Conservation (phyloP, 257 asterid species). For the Nicotiana tomentosiformis region DNA sequence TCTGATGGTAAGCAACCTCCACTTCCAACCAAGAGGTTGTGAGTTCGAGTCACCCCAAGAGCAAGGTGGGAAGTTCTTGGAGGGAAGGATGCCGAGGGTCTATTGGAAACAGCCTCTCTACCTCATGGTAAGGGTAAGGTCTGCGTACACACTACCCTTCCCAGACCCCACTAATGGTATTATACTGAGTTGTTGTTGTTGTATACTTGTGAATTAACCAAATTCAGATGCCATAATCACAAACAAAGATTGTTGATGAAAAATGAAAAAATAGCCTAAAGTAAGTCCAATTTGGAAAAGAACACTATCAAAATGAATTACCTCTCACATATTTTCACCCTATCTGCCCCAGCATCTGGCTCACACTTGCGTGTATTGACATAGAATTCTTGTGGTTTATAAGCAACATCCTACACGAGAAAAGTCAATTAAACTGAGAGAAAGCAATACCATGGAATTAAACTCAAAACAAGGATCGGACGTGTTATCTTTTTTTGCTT, state of each 20-base stretch:
- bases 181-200: no score
- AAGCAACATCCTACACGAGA: slow-evolving; percentile 69
- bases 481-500: neutral
- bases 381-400: slow-evolving; percentile 80
- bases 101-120: no score
- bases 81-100: no score
- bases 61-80: no score
- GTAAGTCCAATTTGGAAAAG: slow-evolving; percentile 7
- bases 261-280: neutral
- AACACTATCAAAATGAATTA: slow-evolving; percentile 20
- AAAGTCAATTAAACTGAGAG: slow-evolving; percentile 4
- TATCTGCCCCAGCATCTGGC: slow-evolving; percentile 69
- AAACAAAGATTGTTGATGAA: neutral
- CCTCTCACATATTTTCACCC: slow-evolving; percentile 88
- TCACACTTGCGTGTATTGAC: slow-evolving; percentile 85
- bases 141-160: no score
- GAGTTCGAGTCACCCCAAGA: no score
- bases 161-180: no score
- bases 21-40: no score
- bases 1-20: no score
- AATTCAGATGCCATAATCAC: slow-evolving; percentile 1
- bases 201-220: neutral
- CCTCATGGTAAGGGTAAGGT: no score
- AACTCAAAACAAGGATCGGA: neutral
- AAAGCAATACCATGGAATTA: neutral